phyloP scores from a whole-genome alignment of 371 early-diverging fungal species.

The Umbelopsis sp. region DNA sequence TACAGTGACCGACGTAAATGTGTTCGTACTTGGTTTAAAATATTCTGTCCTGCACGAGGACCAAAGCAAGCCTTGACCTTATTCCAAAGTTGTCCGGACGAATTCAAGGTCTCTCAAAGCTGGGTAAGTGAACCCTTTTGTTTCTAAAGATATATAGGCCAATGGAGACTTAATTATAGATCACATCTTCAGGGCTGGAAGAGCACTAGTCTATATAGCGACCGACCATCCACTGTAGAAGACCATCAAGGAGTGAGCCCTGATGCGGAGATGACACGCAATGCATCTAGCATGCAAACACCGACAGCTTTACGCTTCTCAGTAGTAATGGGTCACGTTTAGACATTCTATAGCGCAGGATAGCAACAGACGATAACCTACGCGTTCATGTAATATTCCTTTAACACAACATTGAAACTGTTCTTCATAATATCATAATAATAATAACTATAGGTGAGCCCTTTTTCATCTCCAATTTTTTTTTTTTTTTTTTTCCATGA shows the following conservation, averaged over 20 bases:
- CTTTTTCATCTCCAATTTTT: too few species aligned
- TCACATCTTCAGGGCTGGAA: constrained; percentile 48
- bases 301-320: constrained; percentile 39
- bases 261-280: constrained; percentile 17
- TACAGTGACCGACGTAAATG: constrained; percentile 52
- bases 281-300: constrained; percentile 16
- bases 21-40: constrained; percentile 61
- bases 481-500: too few species aligned
- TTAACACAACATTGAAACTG: too few species aligned
- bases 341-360: constrained; percentile 15
- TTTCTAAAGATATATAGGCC: not conserved
- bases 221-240: constrained; percentile 30
- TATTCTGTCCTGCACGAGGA: constrained; percentile 51
- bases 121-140: constrained; percentile 45
- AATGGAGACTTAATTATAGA: not conserved
- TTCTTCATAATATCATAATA: too few species aligned
- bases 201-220: constrained; percentile 55
- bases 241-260: constrained; percentile 12
- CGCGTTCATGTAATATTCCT: too few species aligned
- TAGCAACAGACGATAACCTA: too few species aligned
- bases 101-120: constrained; percentile 52
- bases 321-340: constrained; percentile 54
- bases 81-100: constrained; percentile 62
- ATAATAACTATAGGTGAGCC: too few species aligned
- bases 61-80: constrained; percentile 57